Conservation (phyloP, 345 rosid species). For the Lepidium sativum region DNA sequence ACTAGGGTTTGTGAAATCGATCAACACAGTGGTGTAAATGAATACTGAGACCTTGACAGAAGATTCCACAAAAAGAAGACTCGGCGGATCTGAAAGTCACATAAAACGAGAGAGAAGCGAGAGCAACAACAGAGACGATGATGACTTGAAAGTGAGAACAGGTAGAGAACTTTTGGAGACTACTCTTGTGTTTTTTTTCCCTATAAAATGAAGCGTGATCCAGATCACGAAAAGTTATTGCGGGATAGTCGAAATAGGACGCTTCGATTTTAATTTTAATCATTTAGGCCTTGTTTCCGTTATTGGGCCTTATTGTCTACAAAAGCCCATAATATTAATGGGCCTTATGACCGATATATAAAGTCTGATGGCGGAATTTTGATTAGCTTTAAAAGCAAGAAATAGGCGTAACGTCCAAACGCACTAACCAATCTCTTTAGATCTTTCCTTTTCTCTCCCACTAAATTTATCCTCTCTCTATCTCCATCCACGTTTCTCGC, state of each 20-base stretch:
- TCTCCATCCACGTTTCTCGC: constrained; percentile 15
- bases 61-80: constrained; percentile 13
- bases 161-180: constrained; percentile 18
- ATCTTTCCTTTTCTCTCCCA: background rate
- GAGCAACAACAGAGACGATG: background rate
- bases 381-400: constrained; percentile 21
- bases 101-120: background rate
- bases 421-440: background rate
- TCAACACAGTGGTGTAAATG: background rate
- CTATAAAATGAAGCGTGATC: background rate
- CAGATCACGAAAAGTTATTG: background rate
- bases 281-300: no score
- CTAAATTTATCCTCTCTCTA: constrained; percentile 11
- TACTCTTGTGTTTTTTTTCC: background rate
- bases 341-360: background rate
- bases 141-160: constrained; percentile 26
- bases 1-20: constrained; percentile 22
- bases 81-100: constrained; percentile 25
- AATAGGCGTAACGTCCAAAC: constrained; percentile 15
- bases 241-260: background rate
- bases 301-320: background rate
- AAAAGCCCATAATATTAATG: background rate
- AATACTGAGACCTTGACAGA: background rate
- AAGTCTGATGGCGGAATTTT: background rate
- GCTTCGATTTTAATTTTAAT: background rate